phyloP scores from a whole-genome alignment of 805 yeast genomes.

The Kodamaea fukazawae region DNA sequence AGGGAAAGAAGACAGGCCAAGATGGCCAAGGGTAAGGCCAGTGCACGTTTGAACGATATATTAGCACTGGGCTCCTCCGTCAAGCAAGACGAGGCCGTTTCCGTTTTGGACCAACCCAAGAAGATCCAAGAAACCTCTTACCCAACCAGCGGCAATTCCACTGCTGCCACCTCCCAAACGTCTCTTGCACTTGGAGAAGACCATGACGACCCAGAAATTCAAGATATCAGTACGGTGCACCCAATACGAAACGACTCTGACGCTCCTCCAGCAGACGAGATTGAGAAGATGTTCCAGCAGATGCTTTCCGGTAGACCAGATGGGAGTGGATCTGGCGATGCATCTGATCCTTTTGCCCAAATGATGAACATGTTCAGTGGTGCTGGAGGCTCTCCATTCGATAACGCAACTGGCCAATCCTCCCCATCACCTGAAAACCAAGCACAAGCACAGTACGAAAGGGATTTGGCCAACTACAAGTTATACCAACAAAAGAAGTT shows the following conservation, averaged over 20 bases:
- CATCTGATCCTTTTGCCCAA: slow-evolving; percentile 26
- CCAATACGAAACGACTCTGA: slow-evolving; percentile 13
- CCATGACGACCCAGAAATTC: slow-evolving; percentile 41
- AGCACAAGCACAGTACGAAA: slow-evolving; percentile 21
- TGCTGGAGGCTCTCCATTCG: slow-evolving; percentile 2
- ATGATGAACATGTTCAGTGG: slow-evolving; percentile 26
- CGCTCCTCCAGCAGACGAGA: slow-evolving; percentile 17
- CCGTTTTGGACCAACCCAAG: slow-evolving; percentile 31
- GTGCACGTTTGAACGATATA: slow-evolving; percentile 48
- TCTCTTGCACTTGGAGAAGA: slow-evolving; percentile 3
- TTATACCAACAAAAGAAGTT: slow-evolving; percentile 31
- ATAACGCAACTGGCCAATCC: background rate
- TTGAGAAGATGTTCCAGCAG: slow-evolving; percentile 33
- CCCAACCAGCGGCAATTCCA: background rate
- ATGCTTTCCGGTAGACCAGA: slow-evolving; percentile 24
- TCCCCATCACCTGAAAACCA: background rate
- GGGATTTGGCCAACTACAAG: slow-evolving; percentile 28
- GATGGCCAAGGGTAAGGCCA: slow-evolving; percentile 53
- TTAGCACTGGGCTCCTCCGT: slow-evolving; percentile 40
- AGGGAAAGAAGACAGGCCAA: slow-evolving; percentile 68
- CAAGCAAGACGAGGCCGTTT: slow-evolving; percentile 27
- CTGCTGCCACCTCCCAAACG: no score
- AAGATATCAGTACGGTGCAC: slow-evolving; percentile 27
- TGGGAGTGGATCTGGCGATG: slow-evolving; percentile 1
- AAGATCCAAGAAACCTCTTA: background rate